These are phyloP conservation scores for Yamadazyma triangularis DNA, from an alignment of 1,139 yeast species.

Conservation along the genomic window DNA sequence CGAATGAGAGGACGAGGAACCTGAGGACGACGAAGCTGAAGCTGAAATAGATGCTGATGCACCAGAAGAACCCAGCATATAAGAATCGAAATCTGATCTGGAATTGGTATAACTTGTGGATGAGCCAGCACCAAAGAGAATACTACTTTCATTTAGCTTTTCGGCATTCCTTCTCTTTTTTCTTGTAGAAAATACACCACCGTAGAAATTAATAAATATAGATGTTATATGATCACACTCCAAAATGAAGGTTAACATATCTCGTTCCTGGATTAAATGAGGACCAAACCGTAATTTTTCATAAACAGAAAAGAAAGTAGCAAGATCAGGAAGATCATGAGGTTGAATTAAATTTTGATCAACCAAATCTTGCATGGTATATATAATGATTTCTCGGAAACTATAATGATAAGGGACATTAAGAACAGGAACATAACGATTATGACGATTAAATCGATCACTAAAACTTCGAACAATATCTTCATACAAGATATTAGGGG, in stretches of 20 bases:
- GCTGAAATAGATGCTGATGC: too few relatives aligned
- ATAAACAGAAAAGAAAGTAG: constrained; percentile 48
- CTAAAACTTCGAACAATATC: constrained; percentile 59
- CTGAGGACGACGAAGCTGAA: background rate
- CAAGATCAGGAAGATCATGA: constrained; percentile 17
- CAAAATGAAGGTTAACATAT: constrained; percentile 58
- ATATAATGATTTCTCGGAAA: constrained; percentile 42
- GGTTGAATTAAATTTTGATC: constrained; percentile 6
- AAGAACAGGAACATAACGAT: constrained; percentile 32
- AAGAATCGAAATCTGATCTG: constrained; percentile 3
- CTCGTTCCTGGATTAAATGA: constrained; percentile 51
- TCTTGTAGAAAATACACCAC: constrained; percentile 10
- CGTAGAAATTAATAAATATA: constrained; percentile 9
- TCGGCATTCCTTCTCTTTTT: constrained; percentile 2
- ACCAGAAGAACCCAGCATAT: background rate
- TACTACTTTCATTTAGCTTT: background rate
- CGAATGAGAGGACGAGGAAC: background rate
- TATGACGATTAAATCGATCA: constrained; percentile 45
- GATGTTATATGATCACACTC: constrained; percentile 20
- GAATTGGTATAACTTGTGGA: background rate
- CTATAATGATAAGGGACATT: constrained; percentile 39
- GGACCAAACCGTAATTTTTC: constrained; percentile 71
- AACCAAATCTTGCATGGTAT: constrained; percentile 11
- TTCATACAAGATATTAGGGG: constrained; percentile 58
- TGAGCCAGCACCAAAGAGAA: background rate